Base-by-base conservation (phyloP, 2,329 filamentous ascomycete species). In the Drechslerella dactyloides region DNA sequence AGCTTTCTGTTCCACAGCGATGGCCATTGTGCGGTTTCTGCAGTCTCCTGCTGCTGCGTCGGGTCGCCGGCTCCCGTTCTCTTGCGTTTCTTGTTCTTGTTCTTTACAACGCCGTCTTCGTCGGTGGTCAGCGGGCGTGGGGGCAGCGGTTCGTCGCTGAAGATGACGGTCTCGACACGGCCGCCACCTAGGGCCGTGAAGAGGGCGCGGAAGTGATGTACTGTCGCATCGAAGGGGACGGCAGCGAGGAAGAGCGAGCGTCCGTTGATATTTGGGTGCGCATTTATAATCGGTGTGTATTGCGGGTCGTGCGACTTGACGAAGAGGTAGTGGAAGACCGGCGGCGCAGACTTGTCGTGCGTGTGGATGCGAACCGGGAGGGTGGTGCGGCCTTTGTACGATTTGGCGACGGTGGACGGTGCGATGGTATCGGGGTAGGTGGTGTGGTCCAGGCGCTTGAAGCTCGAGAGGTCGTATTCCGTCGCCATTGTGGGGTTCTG, bases 241-340 rank as follows among this genome's bases (percentile, higher is more conserved):
- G 99, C 97, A 74, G 93, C 90, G n/a, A 96, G 79, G 80, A 96
- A 99, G 17, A 99, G 84, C 73, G 90, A 92, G 76, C 93, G 88
- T 15, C 86, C 82, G 76, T 93, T 89, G 79, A 83, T 6, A 89
- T 89, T 13, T 90, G 87, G 44, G 90, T 84, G 37, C 17, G 69
- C 69, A 19, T 63, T 68, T 30, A 73, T 68, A 10, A 68, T 52
- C 13, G 61, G 63, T 0, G 69, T 73, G 30, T 73, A 73, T 80
- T 89, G 91, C 72, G 93, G 92, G 51, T 88, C 84, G 80, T 97
- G 93, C 62, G 87, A 87, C 75, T 91, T 90, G 62, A 97, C 81
- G 81, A 96, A 96, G 77, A 97, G 83, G 80, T 93, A 91, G 81
- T 97, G 94, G 55, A 86, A 86, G 66, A 87, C 84, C 48, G 84